These are phyloP conservation scores for Dictyophora rubrovolvata DNA, from an alignment of 768 basidiomycete species.

Conservation along the genomic window DNA sequence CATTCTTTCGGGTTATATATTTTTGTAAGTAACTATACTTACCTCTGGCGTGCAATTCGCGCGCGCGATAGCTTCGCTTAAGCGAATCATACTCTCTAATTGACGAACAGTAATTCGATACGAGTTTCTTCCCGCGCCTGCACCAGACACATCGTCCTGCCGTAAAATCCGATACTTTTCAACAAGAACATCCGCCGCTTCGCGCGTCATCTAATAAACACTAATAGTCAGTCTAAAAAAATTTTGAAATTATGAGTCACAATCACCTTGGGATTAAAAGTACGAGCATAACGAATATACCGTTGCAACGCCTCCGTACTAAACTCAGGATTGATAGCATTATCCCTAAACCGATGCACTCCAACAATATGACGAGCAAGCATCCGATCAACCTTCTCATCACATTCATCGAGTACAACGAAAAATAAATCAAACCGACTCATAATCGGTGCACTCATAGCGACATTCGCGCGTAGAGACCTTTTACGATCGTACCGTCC, in stretches of 20 bases:
- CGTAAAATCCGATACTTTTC: slow-evolving; percentile 89
- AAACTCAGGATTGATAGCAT: slow-evolving; percentile 93
- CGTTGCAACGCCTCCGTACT: slow-evolving; percentile 93
- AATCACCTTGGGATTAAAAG: slow-evolving; percentile 91
- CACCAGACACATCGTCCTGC: slow-evolving; percentile 83
- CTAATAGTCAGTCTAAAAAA: slow-evolving; percentile 9
- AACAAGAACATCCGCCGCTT: slow-evolving; percentile 86
- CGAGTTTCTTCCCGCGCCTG: slow-evolving; percentile 65
- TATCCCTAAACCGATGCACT: slow-evolving; percentile 91
- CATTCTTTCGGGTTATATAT: not conserved
- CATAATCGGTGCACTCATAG: slow-evolving; percentile 99
- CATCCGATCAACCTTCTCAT: slow-evolving; percentile 83
- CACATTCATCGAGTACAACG: slow-evolving; percentile 94
- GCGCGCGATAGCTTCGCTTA: slow-evolving; percentile 94
- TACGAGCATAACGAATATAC: slow-evolving; percentile 94
- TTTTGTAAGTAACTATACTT: slow-evolving; percentile 14
- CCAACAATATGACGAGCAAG: slow-evolving; percentile 97
- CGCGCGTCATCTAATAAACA: slow-evolving; percentile 66
- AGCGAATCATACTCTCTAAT: slow-evolving; percentile 94
- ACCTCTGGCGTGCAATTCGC: slow-evolving; percentile 95
- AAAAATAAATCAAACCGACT: slow-evolving; percentile 97
- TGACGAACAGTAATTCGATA: slow-evolving; percentile 98
- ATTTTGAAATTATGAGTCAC: not conserved
- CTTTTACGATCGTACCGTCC: slow-evolving; percentile 96
- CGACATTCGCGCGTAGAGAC: slow-evolving; percentile 81